Evolutionary conservation across 495 filamentous ascomycete species (phyloP), one percentile per base, ranked within the genome.

Genomic region (Annulohypoxylon nitens): DNA sequence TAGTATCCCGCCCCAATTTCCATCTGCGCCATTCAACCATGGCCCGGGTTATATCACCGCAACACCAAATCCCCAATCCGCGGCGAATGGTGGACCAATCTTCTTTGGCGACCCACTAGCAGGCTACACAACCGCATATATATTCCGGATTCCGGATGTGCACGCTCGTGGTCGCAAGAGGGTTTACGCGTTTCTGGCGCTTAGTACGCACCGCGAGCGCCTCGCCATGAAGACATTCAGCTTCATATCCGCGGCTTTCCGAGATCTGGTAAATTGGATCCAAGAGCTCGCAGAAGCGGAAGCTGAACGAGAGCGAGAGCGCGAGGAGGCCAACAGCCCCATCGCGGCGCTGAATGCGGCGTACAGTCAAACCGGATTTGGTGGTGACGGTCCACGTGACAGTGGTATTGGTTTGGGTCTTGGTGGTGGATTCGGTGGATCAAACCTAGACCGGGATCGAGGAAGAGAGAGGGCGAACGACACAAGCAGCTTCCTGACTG

Each of bases 101-200:
- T 93, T 93, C 74, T 98, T 97, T 71, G 94, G 94, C 25, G 94
- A 97, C 73, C 86, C 91, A 3, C 81, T 87, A 0, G 89, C 91
- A 3, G 95, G 95, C 50, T 97, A 95, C 81, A 97, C 95, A 2
- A 95, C 95, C 10, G 95, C 95, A 65, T 97, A 93, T 79, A 91
- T 97, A 75, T 97, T 98, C 78, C 93, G 93, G 23, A 91, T 97
- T 9, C 90, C 91, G 16, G 95, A 98, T 78, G 87, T 94, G 20
- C 91, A 94, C 81, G 94, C 95, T 16, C 93, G 95, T 39, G 95
- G 95, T 48, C 90, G 92, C 69, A 89, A 91, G 72, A 90, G 95
- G 66, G 91, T 93, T 47, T 98, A 98, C 80, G 94, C 95, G 47
- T 86, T 98, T 48, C 84, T 97, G 54, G 93, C 93, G n/a, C 88